phyloP scores from a whole-genome alignment of 2,329 filamentous ascomycete species.

The Tolypocladium sp. region DNA sequence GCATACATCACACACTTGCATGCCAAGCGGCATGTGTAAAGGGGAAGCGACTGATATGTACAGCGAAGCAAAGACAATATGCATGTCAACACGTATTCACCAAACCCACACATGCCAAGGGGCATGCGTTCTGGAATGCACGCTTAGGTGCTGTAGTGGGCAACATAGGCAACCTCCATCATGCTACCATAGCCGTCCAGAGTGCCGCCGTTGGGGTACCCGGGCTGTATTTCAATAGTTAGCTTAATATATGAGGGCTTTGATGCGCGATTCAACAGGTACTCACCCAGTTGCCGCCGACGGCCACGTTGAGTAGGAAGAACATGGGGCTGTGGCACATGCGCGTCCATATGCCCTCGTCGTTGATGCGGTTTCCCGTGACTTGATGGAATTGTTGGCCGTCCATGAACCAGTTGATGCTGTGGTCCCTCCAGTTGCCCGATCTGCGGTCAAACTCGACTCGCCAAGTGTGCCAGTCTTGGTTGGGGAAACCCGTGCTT shows the following conservation, averaged over 20 bases:
- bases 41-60: conserved; percentile 7
- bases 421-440: conserved; percentile 35
- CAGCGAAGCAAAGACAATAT: conserved; percentile 2
- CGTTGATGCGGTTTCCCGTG: conserved; percentile 32
- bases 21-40: background rate
- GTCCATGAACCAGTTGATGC: conserved; percentile 42
- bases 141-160: conserved; percentile 21
- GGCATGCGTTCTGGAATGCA: background rate
- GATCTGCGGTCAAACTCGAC: conserved; percentile 40
- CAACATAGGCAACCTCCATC: conserved; percentile 44
- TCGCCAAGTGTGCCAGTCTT: conserved; percentile 39
- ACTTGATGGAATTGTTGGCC: conserved; percentile 33
- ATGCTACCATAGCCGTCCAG: conserved; percentile 34
- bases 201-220: conserved; percentile 36
- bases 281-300: conserved; percentile 44
- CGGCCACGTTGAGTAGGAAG: conserved; percentile 45
- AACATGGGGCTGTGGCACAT: conserved; percentile 41
- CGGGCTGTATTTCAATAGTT: conserved; percentile 28
- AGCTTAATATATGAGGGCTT: background rate
- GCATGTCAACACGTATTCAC: background rate
- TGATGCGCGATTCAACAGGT: background rate
- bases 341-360: conserved; percentile 36
- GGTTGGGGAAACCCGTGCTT: conserved; percentile 24
- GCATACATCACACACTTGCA: too few relatives aligned
- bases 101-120: background rate